These are phyloP conservation scores for Cladosporium sp. DNA, from an alignment of 2,329 filamentous ascomycete genomes.

Conservation along the genomic window DNA sequence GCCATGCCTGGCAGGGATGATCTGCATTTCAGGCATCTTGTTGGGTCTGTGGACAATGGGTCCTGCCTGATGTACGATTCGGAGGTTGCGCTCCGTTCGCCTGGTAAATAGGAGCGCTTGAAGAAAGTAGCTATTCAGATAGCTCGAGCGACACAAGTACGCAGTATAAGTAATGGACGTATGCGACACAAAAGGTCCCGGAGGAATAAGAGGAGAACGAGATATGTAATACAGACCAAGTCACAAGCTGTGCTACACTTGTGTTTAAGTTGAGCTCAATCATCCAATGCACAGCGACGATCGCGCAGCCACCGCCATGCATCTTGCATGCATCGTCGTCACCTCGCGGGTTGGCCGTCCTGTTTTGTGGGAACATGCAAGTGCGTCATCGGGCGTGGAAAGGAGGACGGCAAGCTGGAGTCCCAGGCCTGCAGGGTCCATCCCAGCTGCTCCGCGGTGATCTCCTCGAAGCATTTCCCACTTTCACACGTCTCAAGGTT, in stretches of 20 bases:
- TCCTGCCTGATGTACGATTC: too few relatives aligned
- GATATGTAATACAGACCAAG: neutral
- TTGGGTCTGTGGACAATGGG: neutral
- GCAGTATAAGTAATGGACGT: neutral
- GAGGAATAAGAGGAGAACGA: neutral
- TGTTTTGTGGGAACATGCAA: neutral
- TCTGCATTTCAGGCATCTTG: slow-evolving; percentile 29
- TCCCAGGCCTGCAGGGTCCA: neutral
- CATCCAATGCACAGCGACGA: neutral
- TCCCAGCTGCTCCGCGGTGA: neutral
- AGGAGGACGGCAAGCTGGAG: neutral
- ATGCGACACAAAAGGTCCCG: neutral
- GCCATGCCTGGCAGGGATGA: slow-evolving; percentile 47
- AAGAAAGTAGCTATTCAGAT: neutral
- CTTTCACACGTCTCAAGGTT: too few relatives aligned
- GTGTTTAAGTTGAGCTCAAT: neutral
- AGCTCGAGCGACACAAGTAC: neutral
- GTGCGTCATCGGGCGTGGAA: neutral
- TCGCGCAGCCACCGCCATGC: neutral
- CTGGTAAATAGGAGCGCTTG: neutral
- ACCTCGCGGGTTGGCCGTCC: neutral
- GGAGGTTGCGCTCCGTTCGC: too few relatives aligned
- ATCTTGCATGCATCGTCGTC: slow-evolving; percentile 4
- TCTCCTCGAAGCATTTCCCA: neutral
- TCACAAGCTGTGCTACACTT: neutral